Evolutionary conservation across 306 rosid genomes (phyloP), one percentile per base, ranked within the genome.

Genomic region (Lathyrus tuberosus): DNA sequence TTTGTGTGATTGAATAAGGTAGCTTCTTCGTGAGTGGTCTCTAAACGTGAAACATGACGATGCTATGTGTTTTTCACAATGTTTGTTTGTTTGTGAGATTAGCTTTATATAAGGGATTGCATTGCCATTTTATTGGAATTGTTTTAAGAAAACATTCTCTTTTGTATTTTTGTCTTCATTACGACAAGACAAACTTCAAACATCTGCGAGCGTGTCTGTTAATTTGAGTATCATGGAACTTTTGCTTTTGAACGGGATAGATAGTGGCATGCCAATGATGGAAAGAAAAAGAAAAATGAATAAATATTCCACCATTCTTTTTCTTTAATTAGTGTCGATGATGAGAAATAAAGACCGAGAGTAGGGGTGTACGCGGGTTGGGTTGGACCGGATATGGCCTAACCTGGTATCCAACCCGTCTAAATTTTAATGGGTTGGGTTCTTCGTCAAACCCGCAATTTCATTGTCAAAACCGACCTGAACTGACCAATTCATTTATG

Each of bases 41-140:
- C n/a, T 1, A n/a, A 54, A 52, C 72, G 49, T 54, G 78, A 74
- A 74, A 74, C 78, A 65, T 43, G 67, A 16, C 14, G 13, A 4
- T 17, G 8, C 10, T n/a, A 4, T 31, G 48, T 24, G 46, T 10
- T 28, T 31, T 65, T 42, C 63, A 3, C 22, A 62, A 37, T 17
- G 12, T 24, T 24, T 51, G 40, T 38, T 33, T 5, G 15, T 33
- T 33, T 33, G 37, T 33, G 8, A 33, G 37, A 33, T 26, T 26
- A 26, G 4, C 10, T 14, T 48, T 11, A 22, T 15, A 22, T 15
- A 3, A 12, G 57, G 65, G 51, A 1, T 62, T 12, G 42, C 15
- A 54, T 41, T 53, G 48, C 0, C 51, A 30, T 54, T 53, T 28
- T 11, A 38, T 37, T 22, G 16, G 3, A 11, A 11, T 24, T 54